phyloP scores from a whole-genome alignment of 139 green algal genomes.

The Pleodorina starrii region DNA sequence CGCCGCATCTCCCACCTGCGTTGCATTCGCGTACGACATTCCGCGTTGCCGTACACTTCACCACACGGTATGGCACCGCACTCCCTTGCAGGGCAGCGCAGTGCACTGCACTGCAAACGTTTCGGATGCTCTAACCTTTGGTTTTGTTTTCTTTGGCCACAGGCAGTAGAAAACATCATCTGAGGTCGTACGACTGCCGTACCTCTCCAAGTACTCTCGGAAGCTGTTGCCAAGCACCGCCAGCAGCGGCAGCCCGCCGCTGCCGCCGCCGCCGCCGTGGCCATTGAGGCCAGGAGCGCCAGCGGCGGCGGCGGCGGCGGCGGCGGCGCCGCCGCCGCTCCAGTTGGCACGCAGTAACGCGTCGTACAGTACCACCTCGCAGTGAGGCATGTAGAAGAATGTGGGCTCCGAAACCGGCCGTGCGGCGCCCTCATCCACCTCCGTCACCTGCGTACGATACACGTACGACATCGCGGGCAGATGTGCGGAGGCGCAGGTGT shows the following conservation, averaged over 20 bases:
- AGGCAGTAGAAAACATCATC: no score
- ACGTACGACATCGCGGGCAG: no score
- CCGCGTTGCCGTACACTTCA: no score
- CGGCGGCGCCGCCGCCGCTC: neutral
- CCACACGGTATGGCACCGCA: no score
- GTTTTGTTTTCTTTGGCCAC: no score
- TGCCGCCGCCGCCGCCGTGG: neutral
- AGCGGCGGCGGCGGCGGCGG: neutral
- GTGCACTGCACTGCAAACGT: no score
- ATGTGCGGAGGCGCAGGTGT: no score
- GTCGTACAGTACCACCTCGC: slow-evolving; percentile 67
- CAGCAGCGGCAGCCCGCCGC: slow-evolving; percentile 55
- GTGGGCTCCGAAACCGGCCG: slow-evolving; percentile 60
- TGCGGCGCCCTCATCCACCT: slow-evolving; percentile 60
- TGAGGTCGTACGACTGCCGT: no score
- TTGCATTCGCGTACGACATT: no score
- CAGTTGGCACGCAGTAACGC: slow-evolving; percentile 67
- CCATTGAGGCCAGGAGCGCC: neutral
- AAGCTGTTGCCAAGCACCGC: slow-evolving; percentile 75
- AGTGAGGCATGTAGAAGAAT: slow-evolving; percentile 83
- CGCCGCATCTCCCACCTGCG: slow-evolving; percentile 9
- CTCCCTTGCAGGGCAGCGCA: no score
- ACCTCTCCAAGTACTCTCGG: slow-evolving; percentile 49
- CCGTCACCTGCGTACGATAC: slow-evolving; percentile 24
- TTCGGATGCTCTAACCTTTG: no score